phyloP scores from a whole-genome alignment of 768 basidiomycete species.

The Amyloporia xantha region DNA sequence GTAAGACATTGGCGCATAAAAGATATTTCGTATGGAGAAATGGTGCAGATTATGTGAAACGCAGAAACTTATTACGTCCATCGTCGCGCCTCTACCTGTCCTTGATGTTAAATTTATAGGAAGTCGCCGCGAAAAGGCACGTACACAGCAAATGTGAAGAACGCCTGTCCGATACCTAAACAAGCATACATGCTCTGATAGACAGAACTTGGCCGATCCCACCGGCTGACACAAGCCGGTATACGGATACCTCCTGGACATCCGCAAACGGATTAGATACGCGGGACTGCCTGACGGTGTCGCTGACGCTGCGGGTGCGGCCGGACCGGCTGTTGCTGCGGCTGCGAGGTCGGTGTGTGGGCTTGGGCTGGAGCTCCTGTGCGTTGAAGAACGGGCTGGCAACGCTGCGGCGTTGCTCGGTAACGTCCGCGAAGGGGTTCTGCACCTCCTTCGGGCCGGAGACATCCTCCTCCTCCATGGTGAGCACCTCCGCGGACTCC shows the following conservation, averaged over 20 bases:
- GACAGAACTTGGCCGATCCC: conserved; percentile 43
- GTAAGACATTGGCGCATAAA: conserved; percentile 71
- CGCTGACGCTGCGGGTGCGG: conserved; percentile 11
- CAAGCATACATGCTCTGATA: conserved; percentile 61
- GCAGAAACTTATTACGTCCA: conserved; percentile 50
- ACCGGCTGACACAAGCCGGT: conserved; percentile 38
- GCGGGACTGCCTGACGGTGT: conserved; percentile 5
- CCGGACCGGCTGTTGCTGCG: conserved; percentile 20
- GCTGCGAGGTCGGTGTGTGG: conserved; percentile 15
- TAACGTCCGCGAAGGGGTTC: conserved; percentile 29
- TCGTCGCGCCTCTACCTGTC: conserved; percentile 45
- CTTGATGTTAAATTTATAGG: no score
- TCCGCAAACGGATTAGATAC: conserved; percentile 40
- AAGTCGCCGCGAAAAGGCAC: no score
- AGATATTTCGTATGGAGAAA: conserved; percentile 46
- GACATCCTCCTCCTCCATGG: conserved; percentile 29
- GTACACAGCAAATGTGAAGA: conserved; percentile 53
- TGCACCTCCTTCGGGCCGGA: conserved; percentile 22
- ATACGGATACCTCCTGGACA: conserved; percentile 11
- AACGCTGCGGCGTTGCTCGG: conserved; percentile 31
- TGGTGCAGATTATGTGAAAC: conserved; percentile 61
- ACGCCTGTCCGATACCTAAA: conserved; percentile 51
- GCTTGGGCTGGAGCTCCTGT: conserved; percentile 20
- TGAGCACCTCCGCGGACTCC: conserved; percentile 64
- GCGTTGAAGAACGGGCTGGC: conserved; percentile 41